These are phyloP conservation scores for Aphanomyces euteiches DNA, from an alignment of 352 stramenopile genomes.

Conservation along the genomic window DNA sequence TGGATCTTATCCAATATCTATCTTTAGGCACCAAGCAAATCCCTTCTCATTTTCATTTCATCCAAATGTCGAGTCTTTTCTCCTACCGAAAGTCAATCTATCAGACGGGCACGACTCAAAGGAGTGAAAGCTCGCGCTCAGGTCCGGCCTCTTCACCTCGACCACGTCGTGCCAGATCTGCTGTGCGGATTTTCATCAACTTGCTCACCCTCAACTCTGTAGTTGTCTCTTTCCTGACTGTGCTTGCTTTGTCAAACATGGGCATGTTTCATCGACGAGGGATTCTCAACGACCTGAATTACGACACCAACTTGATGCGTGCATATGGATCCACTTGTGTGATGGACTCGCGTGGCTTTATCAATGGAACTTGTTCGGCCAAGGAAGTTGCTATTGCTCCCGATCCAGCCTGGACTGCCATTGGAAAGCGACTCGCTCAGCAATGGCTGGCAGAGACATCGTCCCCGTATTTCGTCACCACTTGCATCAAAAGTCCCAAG, in stretches of 20 bases:
- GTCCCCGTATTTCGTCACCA: constrained; percentile 2
- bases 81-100: too few species aligned
- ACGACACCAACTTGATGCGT: neutral
- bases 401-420: neutral
- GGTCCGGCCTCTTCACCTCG: too few species aligned
- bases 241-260: neutral
- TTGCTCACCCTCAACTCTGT: neutral
- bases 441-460: neutral
- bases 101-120: too few species aligned
- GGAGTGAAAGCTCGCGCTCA: too few species aligned
- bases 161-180: too few species aligned
- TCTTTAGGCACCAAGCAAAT: too few species aligned
- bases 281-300: constrained; percentile 5
- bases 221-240: neutral
- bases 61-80: too few species aligned
- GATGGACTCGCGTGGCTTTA: neutral
- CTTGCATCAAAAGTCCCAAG: neutral
- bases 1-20: too few species aligned
- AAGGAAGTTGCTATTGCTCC: constrained; percentile 9
- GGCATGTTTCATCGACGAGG: constrained; percentile 15
- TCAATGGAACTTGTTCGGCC: neutral
- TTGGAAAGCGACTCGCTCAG: neutral
- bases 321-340: neutral
- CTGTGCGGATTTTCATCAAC: constrained; percentile 16
- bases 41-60: too few species aligned